Percentiles rank a stretch among this genome's conserved stretches.
phyloP scores from a whole-genome alignment of 768 basidiomycete genomes.

The Kwoniella newhampshirensis region DNA sequence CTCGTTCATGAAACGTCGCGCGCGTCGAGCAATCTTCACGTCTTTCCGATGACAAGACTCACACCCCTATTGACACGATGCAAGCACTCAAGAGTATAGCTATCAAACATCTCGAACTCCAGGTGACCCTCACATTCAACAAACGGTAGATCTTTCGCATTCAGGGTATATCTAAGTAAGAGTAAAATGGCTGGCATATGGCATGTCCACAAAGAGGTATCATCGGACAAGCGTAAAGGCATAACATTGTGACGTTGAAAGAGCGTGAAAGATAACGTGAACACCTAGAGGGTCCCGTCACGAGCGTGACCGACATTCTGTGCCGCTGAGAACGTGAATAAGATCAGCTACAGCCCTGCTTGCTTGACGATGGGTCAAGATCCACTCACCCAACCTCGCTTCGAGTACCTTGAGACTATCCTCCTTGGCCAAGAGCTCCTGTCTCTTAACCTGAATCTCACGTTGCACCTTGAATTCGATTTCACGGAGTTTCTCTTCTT shows the following conservation, averaged over 20 bases:
- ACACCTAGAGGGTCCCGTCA: constrained; percentile 14
- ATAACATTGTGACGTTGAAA: too few relatives aligned
- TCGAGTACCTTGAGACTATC: constrained; percentile 58
- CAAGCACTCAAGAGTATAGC: too few relatives aligned
- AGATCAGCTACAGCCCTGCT: not conserved
- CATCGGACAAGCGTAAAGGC: not conserved
- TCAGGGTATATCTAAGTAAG: too few relatives aligned
- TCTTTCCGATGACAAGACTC: too few relatives aligned
- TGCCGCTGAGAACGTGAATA: constrained; percentile 5
- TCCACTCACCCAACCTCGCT: constrained; percentile 50
- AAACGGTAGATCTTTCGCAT: too few relatives aligned
- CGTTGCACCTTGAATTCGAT: constrained; percentile 97
- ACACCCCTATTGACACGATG: too few relatives aligned
- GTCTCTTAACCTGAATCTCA: constrained; percentile 95
- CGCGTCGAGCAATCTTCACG: too few relatives aligned
- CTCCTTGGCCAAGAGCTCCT: constrained; percentile 93
- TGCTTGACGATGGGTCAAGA: not conserved
- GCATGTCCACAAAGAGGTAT: too few relatives aligned
- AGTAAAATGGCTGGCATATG: too few relatives aligned
- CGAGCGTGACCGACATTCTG: constrained; percentile 17
- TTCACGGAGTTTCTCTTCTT: constrained; percentile 98
- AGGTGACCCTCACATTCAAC: too few relatives aligned
- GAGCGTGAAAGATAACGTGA: not conserved
- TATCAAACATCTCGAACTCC: too few relatives aligned
- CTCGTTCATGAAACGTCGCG: too few relatives aligned